Conservation (phyloP, 1,139 yeast genomes). For the Yamadazyma blattariae region DNA sequence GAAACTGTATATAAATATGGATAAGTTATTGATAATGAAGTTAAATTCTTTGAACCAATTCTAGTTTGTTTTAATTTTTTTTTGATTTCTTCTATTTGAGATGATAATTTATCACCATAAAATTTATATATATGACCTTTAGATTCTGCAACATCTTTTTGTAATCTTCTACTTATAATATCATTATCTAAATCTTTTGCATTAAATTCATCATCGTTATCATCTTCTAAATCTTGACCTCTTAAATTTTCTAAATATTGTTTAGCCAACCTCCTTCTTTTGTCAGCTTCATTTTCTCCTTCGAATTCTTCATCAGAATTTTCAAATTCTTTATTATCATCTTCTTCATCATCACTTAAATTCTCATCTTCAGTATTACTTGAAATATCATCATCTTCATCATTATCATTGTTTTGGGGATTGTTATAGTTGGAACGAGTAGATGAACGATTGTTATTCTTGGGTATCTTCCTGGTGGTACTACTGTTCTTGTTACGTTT, state of each 20-base stretch:
- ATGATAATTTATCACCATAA: constrained; percentile 46
- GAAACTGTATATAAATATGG: constrained; percentile 79
- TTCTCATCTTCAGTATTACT: constrained; percentile 33
- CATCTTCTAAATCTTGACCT: constrained; percentile 30
- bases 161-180: constrained; percentile 73
- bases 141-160: constrained; percentile 85
- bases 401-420: background rate
- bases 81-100: constrained; percentile 47
- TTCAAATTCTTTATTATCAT: constrained; percentile 39
- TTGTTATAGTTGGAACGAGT: no score
- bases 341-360: constrained; percentile 23
- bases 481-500: constrained; percentile 34
- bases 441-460: background rate
- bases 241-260: constrained; percentile 83
- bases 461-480: constrained; percentile 12
- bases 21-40: constrained; percentile 48
- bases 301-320: constrained; percentile 65
- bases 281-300: constrained; percentile 85
- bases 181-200: constrained; percentile 93
- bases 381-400: constrained; percentile 39
- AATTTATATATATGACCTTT: constrained; percentile 79
- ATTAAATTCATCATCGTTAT: constrained; percentile 64
- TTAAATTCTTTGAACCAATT: constrained; percentile 58
- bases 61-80: constrained; percentile 40
- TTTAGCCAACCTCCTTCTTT: constrained; percentile 89